Conservation (phyloP, 345 rosid species). For the Dovyalis caffra region DNA sequence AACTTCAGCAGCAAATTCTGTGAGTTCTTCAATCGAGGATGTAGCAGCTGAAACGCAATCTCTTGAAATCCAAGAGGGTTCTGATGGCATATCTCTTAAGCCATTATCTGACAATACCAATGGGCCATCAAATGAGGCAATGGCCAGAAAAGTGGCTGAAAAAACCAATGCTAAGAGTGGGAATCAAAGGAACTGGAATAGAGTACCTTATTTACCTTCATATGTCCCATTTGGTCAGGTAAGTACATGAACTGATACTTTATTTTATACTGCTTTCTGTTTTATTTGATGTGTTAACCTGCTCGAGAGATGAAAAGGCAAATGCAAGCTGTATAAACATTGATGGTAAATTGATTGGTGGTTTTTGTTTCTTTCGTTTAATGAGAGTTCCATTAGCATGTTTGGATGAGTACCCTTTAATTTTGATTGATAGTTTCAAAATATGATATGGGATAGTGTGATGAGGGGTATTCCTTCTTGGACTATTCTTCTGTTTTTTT, state of each 20-base stretch:
- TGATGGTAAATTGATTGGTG: not conserved
- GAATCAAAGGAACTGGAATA: slow-evolving; percentile 56
- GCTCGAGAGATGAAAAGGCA: slow-evolving; percentile 9
- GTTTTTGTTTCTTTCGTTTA: not conserved
- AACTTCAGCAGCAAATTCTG: slow-evolving; percentile 40
- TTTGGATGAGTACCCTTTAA: not conserved
- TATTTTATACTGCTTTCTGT: slow-evolving; percentile 2
- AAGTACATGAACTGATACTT: slow-evolving; percentile 16
- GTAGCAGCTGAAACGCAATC: slow-evolving; percentile 72
- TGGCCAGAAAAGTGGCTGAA: slow-evolving; percentile 39
- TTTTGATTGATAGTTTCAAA: not conserved
- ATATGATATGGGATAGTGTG: not conserved
- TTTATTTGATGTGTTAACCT: slow-evolving; percentile 1
- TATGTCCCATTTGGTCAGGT: slow-evolving; percentile 98
- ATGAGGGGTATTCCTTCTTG: not conserved
- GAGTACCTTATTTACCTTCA: slow-evolving; percentile 83
- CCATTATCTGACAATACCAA: slow-evolving; percentile 52
- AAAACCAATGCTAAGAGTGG: slow-evolving; percentile 36
- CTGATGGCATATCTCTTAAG: slow-evolving; percentile 88
- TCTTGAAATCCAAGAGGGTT: slow-evolving; percentile 95
- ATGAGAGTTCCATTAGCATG: not conserved
- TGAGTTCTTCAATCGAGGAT: slow-evolving; percentile 51
- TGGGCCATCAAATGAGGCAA: slow-evolving; percentile 31
- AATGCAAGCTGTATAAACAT: slow-evolving; percentile 4
- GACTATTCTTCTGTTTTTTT: not conserved